A percentile compares a stretch with the other conserved stretches of the same genome.
These are phyloP conservation scores for Alnus rubra DNA, from an alignment of 306 rosid genomes.

Conservation along the genomic window DNA sequence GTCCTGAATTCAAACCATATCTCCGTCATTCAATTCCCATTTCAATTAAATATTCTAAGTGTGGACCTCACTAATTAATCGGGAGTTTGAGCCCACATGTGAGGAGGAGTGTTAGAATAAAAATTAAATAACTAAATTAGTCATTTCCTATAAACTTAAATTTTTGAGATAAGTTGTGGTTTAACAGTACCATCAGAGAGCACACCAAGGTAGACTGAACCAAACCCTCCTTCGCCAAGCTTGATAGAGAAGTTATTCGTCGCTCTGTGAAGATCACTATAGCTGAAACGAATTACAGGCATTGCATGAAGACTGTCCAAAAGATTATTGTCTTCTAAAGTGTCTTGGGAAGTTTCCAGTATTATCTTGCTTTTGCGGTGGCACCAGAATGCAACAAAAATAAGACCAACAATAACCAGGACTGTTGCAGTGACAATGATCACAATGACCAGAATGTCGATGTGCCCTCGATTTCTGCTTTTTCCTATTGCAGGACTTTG, in stretches of 20 bases:
- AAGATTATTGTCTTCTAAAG: slow-evolving; percentile 36
- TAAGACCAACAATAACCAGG: slow-evolving; percentile 15
- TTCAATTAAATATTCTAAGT: no score
- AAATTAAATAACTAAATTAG: no score
- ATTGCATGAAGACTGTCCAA: slow-evolving; percentile 33
- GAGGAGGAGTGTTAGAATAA: no score
- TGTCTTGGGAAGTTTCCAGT: slow-evolving; percentile 22
- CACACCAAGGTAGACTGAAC: slow-evolving; percentile 42
- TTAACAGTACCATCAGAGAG: slow-evolving; percentile 25
- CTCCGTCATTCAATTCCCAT: no score
- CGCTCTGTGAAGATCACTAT: slow-evolving; percentile 31
- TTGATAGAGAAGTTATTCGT: slow-evolving; percentile 41
- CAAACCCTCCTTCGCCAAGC: slow-evolving; percentile 44
- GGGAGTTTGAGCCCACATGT: no score
- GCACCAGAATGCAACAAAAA: slow-evolving; percentile 20
- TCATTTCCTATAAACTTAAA: no score
- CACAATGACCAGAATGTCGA: slow-evolving; percentile 12
- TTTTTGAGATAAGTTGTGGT: no score
- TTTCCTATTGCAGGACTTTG: neutral
- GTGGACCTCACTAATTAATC: no score
- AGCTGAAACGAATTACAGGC: slow-evolving; percentile 38
- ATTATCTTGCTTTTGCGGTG: slow-evolving; percentile 27
- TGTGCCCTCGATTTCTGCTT: slow-evolving; percentile 22
- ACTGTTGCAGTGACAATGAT: slow-evolving; percentile 20
- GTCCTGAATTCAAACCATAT: no score